phyloP scores from a whole-genome alignment of 2,329 filamentous ascomycete species.

The Colletotrichum liaoningense region DNA sequence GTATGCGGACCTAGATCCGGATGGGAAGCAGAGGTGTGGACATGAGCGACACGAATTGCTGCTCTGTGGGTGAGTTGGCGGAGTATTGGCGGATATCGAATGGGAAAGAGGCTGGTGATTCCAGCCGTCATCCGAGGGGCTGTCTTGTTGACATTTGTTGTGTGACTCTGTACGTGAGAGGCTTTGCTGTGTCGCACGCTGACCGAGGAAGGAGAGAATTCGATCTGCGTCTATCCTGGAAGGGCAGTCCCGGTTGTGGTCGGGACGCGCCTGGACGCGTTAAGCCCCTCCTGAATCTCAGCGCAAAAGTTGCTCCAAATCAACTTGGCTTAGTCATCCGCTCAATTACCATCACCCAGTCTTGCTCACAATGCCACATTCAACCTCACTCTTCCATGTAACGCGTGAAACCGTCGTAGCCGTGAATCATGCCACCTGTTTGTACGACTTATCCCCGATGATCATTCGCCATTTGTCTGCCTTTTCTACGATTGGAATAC shows the following conservation, averaged over 20 bases:
- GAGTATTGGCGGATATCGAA: slow-evolving; percentile 51
- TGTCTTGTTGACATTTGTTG: slow-evolving; percentile 14
- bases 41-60: slow-evolving; percentile 40
- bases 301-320: not conserved
- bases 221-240: not conserved
- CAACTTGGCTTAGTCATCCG: not conserved
- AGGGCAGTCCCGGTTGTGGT: not conserved
- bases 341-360: not conserved
- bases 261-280: not conserved
- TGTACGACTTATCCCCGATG: not conserved
- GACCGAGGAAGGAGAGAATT: not conserved
- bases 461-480: not conserved
- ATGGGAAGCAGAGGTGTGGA: slow-evolving; percentile 36
- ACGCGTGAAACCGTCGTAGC: not conserved
- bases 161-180: not conserved
- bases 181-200: slow-evolving; percentile 11
- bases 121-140: slow-evolving; percentile 50
- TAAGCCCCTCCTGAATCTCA: not conserved
- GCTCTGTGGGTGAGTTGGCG: slow-evolving; percentile 41
- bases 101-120: slow-evolving; percentile 42
- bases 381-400: not conserved
- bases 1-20: slow-evolving; percentile 17
- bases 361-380: no score
- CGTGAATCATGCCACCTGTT: not conserved
- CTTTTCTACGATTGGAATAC: not conserved